Conservation (phyloP, 192 early-diverging fungal genomes). For the Thamnidium elegans region DNA sequence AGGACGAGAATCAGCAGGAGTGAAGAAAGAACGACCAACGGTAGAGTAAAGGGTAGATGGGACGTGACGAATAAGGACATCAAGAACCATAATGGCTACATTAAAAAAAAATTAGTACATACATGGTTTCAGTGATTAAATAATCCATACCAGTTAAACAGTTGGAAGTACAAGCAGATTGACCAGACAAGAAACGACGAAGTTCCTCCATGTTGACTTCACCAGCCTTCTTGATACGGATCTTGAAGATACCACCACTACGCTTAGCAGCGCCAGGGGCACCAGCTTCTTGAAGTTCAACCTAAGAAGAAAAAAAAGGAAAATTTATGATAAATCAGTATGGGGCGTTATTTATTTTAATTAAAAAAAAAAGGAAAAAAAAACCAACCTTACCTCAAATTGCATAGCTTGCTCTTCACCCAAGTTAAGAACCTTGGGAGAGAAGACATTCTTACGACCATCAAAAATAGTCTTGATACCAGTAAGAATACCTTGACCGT, state of each 20-base stretch:
- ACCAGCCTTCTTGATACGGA: constrained; percentile 63
- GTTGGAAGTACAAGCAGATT: constrained; percentile 41
- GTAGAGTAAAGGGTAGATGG: constrained; percentile 78
- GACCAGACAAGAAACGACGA: constrained; percentile 46
- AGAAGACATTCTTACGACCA: constrained; percentile 76
- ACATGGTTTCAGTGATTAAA: not conserved
- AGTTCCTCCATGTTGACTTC: constrained; percentile 68
- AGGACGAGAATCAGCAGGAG: constrained; percentile 51
- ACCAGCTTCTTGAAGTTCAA: constrained; percentile 42
- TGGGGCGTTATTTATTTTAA: not conserved
- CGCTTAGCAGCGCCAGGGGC: constrained; percentile 25
- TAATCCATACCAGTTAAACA: constrained; percentile 39
- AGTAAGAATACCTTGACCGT: constrained; percentile 51
- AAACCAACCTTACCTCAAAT: constrained; percentile 69
- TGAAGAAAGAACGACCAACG: constrained; percentile 90
- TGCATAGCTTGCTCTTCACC: constrained; percentile 52
- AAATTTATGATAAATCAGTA: not conserved
- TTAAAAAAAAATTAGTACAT: not conserved
- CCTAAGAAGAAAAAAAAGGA: constrained; percentile 21
- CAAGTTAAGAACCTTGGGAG: constrained; percentile 53
- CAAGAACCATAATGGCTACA: constrained; percentile 64
- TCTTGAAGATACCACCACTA: constrained; percentile 55
- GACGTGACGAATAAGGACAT: constrained; percentile 79
- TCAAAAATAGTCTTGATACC: constrained; percentile 78
- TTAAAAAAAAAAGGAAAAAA: no score